Conservation (phyloP, 148 eudicot species). For the Amaranthus cruentus region DNA sequence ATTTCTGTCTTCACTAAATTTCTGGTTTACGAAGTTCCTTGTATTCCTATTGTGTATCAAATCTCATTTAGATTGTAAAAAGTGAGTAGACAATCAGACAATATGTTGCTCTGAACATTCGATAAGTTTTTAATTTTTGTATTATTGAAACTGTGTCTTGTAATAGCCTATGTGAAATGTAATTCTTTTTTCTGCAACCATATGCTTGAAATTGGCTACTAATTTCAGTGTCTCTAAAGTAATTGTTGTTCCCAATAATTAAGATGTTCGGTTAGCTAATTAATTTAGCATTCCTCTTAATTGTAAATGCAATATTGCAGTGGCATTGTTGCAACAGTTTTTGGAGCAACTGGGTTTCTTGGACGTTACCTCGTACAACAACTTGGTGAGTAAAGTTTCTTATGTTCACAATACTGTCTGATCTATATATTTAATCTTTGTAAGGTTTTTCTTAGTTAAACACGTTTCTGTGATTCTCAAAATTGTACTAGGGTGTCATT, state of each 20-base stretch:
- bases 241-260: not conserved
- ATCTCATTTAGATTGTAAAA: not conserved
- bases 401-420: not conserved
- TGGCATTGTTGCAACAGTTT: slow-evolving; percentile 87
- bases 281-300: not conserved
- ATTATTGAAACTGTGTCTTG: too few relatives aligned
- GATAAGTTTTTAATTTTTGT: too few relatives aligned
- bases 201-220: not conserved
- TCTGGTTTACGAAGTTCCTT: not conserved
- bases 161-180: too few relatives aligned
- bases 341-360: slow-evolving; percentile 97
- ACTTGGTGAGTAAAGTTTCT: slow-evolving; percentile 56
- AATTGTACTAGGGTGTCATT: too few relatives aligned
- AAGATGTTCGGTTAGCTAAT: not conserved
- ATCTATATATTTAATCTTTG: not conserved
- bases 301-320: slow-evolving; percentile 37
- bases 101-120: not conserved
- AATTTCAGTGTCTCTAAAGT: too few relatives aligned
- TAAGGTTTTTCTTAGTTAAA: too few relatives aligned
- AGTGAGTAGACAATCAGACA: not conserved
- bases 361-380: slow-evolving; percentile 93
- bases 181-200: not conserved
- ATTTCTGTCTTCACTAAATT: too few relatives aligned
- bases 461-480: too few relatives aligned
- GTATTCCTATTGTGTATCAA: not conserved